Evolutionary conservation across 2,329 filamentous ascomycete genomes (phyloP), one percentile per base, ranked within the genome.

Genomic region (Nigrospora oryzae): DNA sequence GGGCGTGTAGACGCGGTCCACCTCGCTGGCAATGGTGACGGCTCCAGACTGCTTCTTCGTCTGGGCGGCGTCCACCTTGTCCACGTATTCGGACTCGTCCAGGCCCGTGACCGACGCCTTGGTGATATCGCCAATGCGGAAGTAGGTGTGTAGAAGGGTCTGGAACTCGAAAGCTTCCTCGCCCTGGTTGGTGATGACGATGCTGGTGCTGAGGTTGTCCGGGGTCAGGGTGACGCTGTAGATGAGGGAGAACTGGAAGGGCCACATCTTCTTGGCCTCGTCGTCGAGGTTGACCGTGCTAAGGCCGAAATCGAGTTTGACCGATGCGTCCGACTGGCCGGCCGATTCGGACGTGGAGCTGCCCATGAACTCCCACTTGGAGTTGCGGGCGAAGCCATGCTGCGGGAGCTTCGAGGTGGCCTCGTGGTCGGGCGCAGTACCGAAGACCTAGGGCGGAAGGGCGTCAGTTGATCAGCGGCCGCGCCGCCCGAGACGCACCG

Each of bases 281-380:
- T 83, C 80, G 53, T 76, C 77, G 46, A 97, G 71, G 59, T 83
- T 84, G 42, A 77, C 74, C 28, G 81, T 77, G 42, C 85, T 88
- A 33, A 98, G 81, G 28, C 91, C 93, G 64, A 98, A 97, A 70
- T 98, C 93, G 49, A 98, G 83, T 75, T 95, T 96, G 53, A 97
- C 83, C 40, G 82, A 83, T 58, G 81, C 72, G 59, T 86, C 76
- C 50, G 69, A 70, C 38, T 65, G 65, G 46, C 53, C 67, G 48
- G 64, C 66, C 54, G 61, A 76, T 63, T 89, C 84, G 6, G 77
- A 79, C n/a, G 78, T 83, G 7, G 84, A 88, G 68, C 91, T 94
- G 60, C 90, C 90, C 42, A 98, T 75, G 63, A 93, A 95, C 65
- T 97, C 90, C 93, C 93, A 98, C 50, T 79, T 79, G 38, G 84